Percentiles rank a stretch among this genome's conserved stretches.
phyloP scores from a whole-genome alignment of 495 filamentous ascomycete genomes.

The Margaritispora aquatica region DNA sequence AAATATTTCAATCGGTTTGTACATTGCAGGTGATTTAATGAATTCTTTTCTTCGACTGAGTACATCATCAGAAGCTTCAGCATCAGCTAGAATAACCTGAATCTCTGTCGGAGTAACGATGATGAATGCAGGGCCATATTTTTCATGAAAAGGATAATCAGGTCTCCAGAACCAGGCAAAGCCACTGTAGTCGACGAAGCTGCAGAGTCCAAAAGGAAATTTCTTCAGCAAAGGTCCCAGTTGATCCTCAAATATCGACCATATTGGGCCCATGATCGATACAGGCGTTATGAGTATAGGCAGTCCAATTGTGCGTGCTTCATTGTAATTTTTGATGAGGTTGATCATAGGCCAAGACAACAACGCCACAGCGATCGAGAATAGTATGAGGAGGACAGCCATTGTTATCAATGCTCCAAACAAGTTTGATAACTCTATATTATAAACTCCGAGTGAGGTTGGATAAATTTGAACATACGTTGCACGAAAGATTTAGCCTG shows the following conservation, averaged over 20 bases:
- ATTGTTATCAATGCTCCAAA: background rate
- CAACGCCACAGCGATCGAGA: background rate
- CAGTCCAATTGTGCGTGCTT: conserved; percentile 16
- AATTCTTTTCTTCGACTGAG: conserved; percentile 13
- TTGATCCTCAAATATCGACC: conserved; percentile 16
- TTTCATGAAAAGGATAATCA: conserved; percentile 29
- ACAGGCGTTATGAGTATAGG: conserved; percentile 25
- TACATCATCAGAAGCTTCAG: conserved; percentile 2
- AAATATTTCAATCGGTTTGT: conserved; percentile 29
- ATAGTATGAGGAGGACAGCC: background rate
- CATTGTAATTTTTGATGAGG: conserved; percentile 10
- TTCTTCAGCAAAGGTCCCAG: conserved; percentile 9
- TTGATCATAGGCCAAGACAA: conserved; percentile 5
- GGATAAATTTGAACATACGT: too few species aligned
- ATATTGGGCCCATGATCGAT: conserved; percentile 25
- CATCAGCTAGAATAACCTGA: conserved; percentile 4
- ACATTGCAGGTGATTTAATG: conserved; percentile 24
- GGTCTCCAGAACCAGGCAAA: conserved; percentile 24
- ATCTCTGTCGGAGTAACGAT: conserved; percentile 2
- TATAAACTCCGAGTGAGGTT: too few species aligned
- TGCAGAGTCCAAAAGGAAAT: conserved; percentile 25
- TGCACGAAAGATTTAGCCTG: background rate
- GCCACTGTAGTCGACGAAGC: conserved; percentile 17
- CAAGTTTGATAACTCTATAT: too few species aligned
- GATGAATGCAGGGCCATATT: conserved; percentile 32